Conservation (phyloP, 176 grass and related monocot species). For the Rhynchospora pubera region DNA sequence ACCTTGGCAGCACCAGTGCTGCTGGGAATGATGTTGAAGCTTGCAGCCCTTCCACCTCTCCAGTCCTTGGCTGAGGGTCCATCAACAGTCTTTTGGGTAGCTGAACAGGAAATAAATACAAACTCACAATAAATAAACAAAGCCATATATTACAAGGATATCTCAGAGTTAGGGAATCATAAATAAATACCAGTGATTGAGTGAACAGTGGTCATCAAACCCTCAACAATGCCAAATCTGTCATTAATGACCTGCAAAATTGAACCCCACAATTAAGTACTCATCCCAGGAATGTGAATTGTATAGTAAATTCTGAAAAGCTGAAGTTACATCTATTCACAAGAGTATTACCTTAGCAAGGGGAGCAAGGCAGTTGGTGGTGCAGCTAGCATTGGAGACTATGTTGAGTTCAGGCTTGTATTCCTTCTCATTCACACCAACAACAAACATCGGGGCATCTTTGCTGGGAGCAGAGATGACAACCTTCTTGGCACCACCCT, state of each 20-base stretch:
- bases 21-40: constrained; percentile 73
- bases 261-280: neutral
- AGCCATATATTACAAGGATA: neutral
- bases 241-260: constrained; percentile 47
- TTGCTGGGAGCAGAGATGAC: constrained; percentile 66
- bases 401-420: constrained; percentile 47
- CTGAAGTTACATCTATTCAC: neutral
- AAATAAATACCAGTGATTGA: constrained; percentile 31
- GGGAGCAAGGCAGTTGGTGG: constrained; percentile 69
- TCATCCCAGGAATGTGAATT: neutral
- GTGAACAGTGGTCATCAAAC: constrained; percentile 69
- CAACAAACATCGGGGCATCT: constrained; percentile 64
- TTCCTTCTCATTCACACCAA: constrained; percentile 50
- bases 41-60: constrained; percentile 66
- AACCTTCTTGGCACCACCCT: constrained; percentile 73
- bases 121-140: neutral
- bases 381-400: constrained; percentile 59
- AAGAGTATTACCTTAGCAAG: constrained; percentile 69
- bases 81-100: constrained; percentile 60
- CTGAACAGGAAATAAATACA: neutral
- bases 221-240: constrained; percentile 59
- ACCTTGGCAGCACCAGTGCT: constrained; percentile 71
- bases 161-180: neutral
- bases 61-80: constrained; percentile 60
- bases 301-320: no score